Evolutionary conservation across 2,329 filamentous ascomycete species (phyloP).

Genomic region (Botrytis sinoallii): DNA sequence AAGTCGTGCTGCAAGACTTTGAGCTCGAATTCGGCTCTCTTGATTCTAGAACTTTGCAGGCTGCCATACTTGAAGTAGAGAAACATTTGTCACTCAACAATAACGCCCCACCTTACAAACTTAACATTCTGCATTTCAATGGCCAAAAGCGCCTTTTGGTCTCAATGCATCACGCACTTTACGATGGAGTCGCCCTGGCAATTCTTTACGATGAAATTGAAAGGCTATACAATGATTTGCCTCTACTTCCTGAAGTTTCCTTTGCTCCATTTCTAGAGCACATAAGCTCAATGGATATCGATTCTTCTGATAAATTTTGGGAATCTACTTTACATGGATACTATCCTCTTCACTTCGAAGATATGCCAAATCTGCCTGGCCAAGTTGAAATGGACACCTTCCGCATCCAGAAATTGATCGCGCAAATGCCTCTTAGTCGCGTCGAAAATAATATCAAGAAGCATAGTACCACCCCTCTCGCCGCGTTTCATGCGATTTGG

Average conservation of each 20-base stretch:
- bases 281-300: slow-evolving; percentile 49
- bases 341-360: slow-evolving; percentile 36
- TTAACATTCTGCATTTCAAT: slow-evolving; percentile 23
- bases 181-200: slow-evolving; percentile 77
- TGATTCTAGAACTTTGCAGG: neutral
- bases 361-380: neutral
- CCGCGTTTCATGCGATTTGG: slow-evolving; percentile 72
- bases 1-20: slow-evolving; percentile 61
- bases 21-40: slow-evolving; percentile 28
- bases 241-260: slow-evolving; percentile 48
- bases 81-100: slow-evolving; percentile 5
- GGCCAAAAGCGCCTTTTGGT: slow-evolving; percentile 26
- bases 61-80: neutral
- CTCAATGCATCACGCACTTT: slow-evolving; percentile 73
- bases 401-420: slow-evolving; percentile 22
- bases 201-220: slow-evolving; percentile 70
- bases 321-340: slow-evolving; percentile 51
- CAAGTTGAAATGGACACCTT: neutral
- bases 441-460: slow-evolving; percentile 51
- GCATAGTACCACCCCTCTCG: slow-evolving; percentile 60
- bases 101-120: slow-evolving; percentile 32
- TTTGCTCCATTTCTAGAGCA: slow-evolving; percentile 64
- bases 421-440: slow-evolving; percentile 25
- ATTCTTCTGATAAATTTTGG: slow-evolving; percentile 65
- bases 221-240: slow-evolving; percentile 46